phyloP scores from a whole-genome alignment of 2,329 filamentous ascomycete species.

The Arthrobotrys musiformis region DNA sequence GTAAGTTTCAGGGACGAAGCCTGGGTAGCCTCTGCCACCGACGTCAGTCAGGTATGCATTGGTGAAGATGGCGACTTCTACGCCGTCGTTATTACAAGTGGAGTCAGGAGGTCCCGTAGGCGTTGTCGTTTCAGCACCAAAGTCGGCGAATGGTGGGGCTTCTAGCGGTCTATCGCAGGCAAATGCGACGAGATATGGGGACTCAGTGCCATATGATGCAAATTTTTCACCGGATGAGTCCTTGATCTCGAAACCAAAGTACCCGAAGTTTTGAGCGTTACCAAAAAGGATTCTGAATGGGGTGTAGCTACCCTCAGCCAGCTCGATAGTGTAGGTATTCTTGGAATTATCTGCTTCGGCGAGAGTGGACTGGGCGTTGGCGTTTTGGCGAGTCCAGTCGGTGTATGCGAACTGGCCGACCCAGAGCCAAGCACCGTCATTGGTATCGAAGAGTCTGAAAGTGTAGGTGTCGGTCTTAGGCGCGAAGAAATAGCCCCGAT shows the following conservation, averaged over 20 bases:
- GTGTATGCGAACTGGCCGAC: conserved; percentile 1
- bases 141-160: conserved; percentile 7
- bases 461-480: conserved; percentile 12
- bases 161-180: neutral
- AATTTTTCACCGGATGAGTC: neutral
- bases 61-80: conserved; percentile 7
- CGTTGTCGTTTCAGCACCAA: neutral
- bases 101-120: neutral
- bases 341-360: neutral
- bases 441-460: neutral
- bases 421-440: conserved; percentile 22
- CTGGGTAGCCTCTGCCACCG: neutral
- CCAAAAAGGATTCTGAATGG: conserved; percentile 16
- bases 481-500: conserved; percentile 41
- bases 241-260: conserved; percentile 3
- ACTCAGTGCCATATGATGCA: neutral
- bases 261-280: neutral
- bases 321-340: neutral
- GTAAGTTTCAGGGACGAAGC: neutral
- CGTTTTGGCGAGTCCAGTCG: neutral
- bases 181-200: conserved; percentile 9
- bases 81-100: conserved; percentile 4
- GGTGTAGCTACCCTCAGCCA: conserved; percentile 9
- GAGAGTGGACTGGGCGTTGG: neutral
- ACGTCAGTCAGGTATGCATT: neutral